Conservation (phyloP, 805 yeast genomes). For the Sugiyamaella boreocaroliniensis region DNA sequence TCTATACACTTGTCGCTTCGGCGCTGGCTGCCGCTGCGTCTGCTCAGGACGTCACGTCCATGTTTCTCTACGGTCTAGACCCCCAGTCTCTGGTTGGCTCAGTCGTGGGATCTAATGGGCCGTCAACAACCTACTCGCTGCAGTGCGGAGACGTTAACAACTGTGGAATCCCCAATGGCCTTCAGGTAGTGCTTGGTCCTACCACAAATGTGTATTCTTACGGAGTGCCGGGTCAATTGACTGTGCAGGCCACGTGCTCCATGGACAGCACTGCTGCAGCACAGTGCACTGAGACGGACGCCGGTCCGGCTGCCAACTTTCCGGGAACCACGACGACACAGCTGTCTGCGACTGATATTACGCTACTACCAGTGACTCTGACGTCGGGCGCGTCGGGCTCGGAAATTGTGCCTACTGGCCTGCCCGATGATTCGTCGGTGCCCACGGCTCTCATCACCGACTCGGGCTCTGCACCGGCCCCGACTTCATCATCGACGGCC, state of each 20-base stretch:
- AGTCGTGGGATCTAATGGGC: neutral
- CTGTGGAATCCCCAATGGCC: neutral
- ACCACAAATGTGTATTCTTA: neutral
- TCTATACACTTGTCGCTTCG: neutral
- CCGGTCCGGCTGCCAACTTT: neutral
- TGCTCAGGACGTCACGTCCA: neutral
- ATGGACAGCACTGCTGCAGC: neutral
- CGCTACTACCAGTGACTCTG: neutral
- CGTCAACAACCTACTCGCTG: neutral
- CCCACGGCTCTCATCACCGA: neutral
- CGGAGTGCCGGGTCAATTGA: neutral
- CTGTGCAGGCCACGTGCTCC: neutral
- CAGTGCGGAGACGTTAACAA: neutral
- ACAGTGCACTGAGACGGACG: neutral
- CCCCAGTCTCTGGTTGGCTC: neutral
- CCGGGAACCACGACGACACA: neutral
- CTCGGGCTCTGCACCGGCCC: neutral
- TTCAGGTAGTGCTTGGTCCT: neutral
- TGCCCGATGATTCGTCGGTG: neutral
- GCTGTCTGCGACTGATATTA: neutral
- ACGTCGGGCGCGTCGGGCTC: neutral
- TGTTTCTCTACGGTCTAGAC: neutral
- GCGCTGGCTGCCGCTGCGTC: neutral
- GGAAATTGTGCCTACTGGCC: neutral
- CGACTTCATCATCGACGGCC: neutral